Evolutionary conservation across 1,139 yeast species (phyloP), one percentile per base, ranked within the genome.

Genomic region (Magnusiomyces ingens): DNA sequence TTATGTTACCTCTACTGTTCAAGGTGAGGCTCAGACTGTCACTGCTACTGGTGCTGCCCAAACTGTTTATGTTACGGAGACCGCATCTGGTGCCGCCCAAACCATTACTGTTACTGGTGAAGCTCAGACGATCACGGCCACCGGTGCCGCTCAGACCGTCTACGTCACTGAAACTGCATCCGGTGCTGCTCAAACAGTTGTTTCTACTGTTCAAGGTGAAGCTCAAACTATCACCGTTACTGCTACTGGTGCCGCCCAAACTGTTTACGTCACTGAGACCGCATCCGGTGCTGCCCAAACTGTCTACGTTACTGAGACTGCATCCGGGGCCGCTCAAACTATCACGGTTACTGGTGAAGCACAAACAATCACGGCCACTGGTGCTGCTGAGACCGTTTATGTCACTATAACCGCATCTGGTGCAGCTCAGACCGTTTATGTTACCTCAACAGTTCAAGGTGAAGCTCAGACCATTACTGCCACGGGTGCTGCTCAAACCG

Each of bases 391-490:
- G 11, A 45, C 38, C 26, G 40, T 15, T 15, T 6, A 4, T 12
- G 41, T 57, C 32, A 44, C 54, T 44, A 48, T 47, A 6, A 52
- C 55, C 35, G 53, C 40, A 3, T 43, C 54, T 22, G 52, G 43
- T 15, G 43, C 48, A 4, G 51, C 57, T 12, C 45, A 50, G 21
- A 50, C 54, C 3, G 45, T 22, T 58, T 38, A 50, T 5, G 48
- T 50, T n/a, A 48, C 59, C 32, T 54, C 41, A 22, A 54, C 58
- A 15, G 51, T 36, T 6, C n/a, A 54, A n/a, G 51, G 48, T 17
- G 48, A 36, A 15, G 46, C 53, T 35, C 52, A 29, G 15, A 51
- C 56, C 19, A 55, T 40, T 1, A 54, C 59, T 32, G 40, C 40
- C 4, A 12, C n/a, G 6, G 41, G 56, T 32, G 26, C 29, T 36